Evolutionary conservation across 257 asterid genomes (phyloP), one percentile per base, ranked within the genome.

Genomic region (Vinca minor): DNA sequence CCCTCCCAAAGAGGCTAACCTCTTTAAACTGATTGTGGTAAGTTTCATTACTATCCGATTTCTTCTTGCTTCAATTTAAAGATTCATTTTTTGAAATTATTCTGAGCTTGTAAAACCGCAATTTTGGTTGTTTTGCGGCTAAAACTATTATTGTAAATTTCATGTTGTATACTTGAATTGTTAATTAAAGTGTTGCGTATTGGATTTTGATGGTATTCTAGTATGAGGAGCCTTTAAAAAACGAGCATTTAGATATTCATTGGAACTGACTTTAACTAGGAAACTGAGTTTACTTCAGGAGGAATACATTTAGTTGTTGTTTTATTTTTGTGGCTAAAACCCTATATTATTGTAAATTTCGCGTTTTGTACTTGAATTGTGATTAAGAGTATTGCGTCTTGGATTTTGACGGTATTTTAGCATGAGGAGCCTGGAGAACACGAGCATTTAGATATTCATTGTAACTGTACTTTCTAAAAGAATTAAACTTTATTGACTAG

Each of bases 1-100:
- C 76, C 99, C 99, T 79, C 80, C 97, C 21, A 93, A 84, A 80
- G 99, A 93, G 88, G 89, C 94, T 71, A 93, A 93, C 87, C 97
- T 93, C 83, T 93, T 93, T 71, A 93, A 93, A 60, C 83, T 87
- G 88, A 89, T 93, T 86, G 99, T 89, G 45, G 99, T 93, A 79
- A 85, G 97, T 77, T 66, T n/a, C n/a, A n/a, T n/a, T n/a, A n/a
- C n/a, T n/a, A 21, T 80, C 48, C 46, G 64, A 65, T 68, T 71
- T 56, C 23, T 21, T 34, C 4, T 20, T 63, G 44, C 35, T 39
- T 67, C 31, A 63, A 32, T 72, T 82, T 59, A 20, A 29, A 34
- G 3, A 34, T 35, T 38, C 20, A n/a, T n/a, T n/a, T 55, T 5
- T 41, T 25, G 11, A 4, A 28, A 50, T 59, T 48, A 28, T 61